A percentile compares a stretch with the other conserved stretches of the same genome.
These are phyloP conservation scores for Psilocybe sp. DNA, from an alignment of 768 basidiomycete genomes.

Conservation along the genomic window DNA sequence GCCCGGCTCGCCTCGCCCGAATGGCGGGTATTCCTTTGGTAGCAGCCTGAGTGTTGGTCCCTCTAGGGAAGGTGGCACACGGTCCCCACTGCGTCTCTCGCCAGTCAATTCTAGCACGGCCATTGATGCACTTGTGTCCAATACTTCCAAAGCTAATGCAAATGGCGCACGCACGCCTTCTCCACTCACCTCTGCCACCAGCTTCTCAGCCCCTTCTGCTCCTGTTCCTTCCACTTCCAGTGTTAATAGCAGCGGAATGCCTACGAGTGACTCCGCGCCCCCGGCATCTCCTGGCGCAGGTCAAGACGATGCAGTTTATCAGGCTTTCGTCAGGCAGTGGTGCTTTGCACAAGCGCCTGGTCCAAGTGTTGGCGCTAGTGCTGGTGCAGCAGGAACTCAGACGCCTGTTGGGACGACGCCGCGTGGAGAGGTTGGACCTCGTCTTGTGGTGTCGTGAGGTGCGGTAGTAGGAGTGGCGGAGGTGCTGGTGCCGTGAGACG, in stretches of 20 bases:
- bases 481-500: too few relatives aligned
- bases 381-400: not conserved
- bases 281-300: slow-evolving; percentile 2
- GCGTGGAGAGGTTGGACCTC: not conserved
- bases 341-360: slow-evolving; percentile 57
- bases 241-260: not conserved
- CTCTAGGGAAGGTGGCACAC: not conserved
- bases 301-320: slow-evolving; percentile 39
- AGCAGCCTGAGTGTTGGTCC: not conserved
- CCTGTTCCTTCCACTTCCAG: not conserved
- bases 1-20: slow-evolving; percentile 3
- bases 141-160: too few relatives aligned
- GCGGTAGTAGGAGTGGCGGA: too few relatives aligned
- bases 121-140: not conserved
- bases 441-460: too few relatives aligned
- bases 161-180: too few relatives aligned
- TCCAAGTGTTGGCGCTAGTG: slow-evolving; percentile 13
- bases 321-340: slow-evolving; percentile 65
- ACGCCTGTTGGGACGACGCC: not conserved
- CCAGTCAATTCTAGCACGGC: slow-evolving; percentile 4
- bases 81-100: slow-evolving; percentile 4
- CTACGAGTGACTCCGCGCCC: not conserved
- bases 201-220: too few relatives aligned
- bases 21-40: not conserved
- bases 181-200: too few relatives aligned